Conservation (phyloP, 2,329 filamentous ascomycete genomes). For the Trichoderma sp. region DNA sequence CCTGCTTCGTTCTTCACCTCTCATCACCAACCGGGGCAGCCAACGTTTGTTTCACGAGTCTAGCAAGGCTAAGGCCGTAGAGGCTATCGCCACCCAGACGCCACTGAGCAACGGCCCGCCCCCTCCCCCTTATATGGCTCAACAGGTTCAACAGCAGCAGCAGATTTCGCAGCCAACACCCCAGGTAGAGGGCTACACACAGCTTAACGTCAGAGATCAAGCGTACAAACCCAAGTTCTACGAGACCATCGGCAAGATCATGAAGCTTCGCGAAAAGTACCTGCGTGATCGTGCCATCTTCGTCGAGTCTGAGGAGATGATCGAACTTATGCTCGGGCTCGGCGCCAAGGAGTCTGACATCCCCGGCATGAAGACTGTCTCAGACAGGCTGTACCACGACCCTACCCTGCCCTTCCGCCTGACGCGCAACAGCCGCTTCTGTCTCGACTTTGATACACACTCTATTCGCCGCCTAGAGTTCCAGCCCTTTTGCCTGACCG, state of each 20-base stretch:
- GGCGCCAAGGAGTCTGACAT: slow-evolving; percentile 30
- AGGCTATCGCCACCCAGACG: slow-evolving; percentile 22
- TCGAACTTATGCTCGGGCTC: slow-evolving; percentile 26
- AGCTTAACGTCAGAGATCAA: slow-evolving; percentile 28
- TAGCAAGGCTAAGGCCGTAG: slow-evolving; percentile 25
- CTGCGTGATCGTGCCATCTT: slow-evolving; percentile 29
- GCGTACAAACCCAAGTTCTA: slow-evolving; percentile 28
- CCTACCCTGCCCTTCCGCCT: slow-evolving; percentile 31
- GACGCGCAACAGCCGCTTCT: slow-evolving; percentile 29
- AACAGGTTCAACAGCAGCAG: slow-evolving; percentile 1
- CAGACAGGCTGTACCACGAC: slow-evolving; percentile 28
- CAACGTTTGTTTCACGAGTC: slow-evolving; percentile 27
- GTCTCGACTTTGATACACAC: slow-evolving; percentile 29
- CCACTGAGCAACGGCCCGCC: slow-evolving; percentile 13
- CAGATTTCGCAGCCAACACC: slow-evolving; percentile 1
- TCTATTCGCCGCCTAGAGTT: slow-evolving; percentile 30
- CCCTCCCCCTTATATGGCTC: slow-evolving; percentile 5
- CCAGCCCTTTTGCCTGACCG: slow-evolving; percentile 31
- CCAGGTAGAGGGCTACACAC: slow-evolving; percentile 12
- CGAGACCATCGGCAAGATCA: slow-evolving; percentile 28
- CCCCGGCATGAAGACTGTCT: slow-evolving; percentile 24
- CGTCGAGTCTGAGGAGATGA: slow-evolving; percentile 28
- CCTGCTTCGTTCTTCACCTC: slow-evolving; percentile 16
- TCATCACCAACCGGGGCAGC: slow-evolving; percentile 1
- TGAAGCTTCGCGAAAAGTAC: slow-evolving; percentile 28